Conservation (phyloP, 2,329 filamentous ascomycete genomes). For the Phialocephala sp. region DNA sequence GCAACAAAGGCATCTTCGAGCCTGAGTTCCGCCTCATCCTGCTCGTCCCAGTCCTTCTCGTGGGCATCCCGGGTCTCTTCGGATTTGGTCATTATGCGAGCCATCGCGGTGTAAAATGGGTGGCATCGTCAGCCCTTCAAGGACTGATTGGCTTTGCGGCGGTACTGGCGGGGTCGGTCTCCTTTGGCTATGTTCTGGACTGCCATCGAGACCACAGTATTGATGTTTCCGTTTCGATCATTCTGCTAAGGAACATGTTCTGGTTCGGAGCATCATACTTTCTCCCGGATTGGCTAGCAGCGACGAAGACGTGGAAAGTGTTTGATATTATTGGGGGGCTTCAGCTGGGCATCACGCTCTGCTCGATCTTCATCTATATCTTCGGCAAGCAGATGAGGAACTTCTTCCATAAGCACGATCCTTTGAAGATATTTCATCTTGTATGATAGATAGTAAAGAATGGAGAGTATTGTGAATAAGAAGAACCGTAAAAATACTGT, state of each 20-base stretch:
- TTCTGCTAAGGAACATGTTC: slow-evolving; percentile 16
- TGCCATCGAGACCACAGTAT: slow-evolving; percentile 10
- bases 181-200: slow-evolving; percentile 9
- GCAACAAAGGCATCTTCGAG: slow-evolving; percentile 12
- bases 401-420: slow-evolving; percentile 3
- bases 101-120: background rate
- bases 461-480: too few relatives aligned
- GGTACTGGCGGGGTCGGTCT: background rate
- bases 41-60: background rate
- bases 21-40: slow-evolving; percentile 12
- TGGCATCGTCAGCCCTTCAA: slow-evolving; percentile 1
- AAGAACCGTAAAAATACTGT: too few relatives aligned
- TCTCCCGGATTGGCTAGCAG: slow-evolving; percentile 5
- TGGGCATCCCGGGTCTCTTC: slow-evolving; percentile 9
- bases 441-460: background rate
- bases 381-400: slow-evolving; percentile 7
- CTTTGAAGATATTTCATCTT: slow-evolving; percentile 1
- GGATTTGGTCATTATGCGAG: slow-evolving; percentile 7
- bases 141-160: slow-evolving; percentile 12
- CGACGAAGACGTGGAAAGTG: background rate
- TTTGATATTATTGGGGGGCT: slow-evolving; percentile 4
- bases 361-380: slow-evolving; percentile 9
- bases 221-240: slow-evolving; percentile 11
- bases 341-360: slow-evolving; percentile 1
- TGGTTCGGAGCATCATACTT: slow-evolving; percentile 18